phyloP scores from a whole-genome alignment of 306 rosid genomes.

The Clitoria ternatea region DNA sequence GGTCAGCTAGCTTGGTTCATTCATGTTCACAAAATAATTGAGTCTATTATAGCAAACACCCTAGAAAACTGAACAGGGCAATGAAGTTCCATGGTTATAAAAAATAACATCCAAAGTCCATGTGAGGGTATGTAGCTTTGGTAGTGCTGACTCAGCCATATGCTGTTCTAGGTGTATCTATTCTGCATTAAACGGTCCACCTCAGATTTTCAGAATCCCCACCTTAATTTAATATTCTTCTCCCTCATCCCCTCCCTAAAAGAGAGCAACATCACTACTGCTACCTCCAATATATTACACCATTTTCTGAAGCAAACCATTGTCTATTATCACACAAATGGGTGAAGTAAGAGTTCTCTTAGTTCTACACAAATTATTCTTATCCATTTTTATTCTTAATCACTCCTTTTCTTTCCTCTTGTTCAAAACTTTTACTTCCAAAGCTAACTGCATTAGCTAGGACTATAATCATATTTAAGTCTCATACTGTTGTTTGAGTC shows the following conservation, averaged over 20 bases:
- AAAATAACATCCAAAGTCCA: neutral
- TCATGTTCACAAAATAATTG: too few relatives aligned
- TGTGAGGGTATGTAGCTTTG: neutral
- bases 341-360: slow-evolving; percentile 63
- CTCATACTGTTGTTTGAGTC: neutral
- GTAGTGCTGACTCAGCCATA: slow-evolving; percentile 29
- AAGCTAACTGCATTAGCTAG: neutral
- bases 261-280: slow-evolving; percentile 5
- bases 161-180: slow-evolving; percentile 15
- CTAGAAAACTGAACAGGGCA: too few relatives aligned
- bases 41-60: too few relatives aligned
- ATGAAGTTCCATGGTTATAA: too few relatives aligned
- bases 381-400: neutral
- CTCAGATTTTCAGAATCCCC: slow-evolving; percentile 51
- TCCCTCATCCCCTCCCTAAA: neutral
- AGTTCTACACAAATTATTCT: neutral
- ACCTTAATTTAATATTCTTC: slow-evolving; percentile 36
- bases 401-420: slow-evolving; percentile 1
- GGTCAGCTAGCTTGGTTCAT: too few relatives aligned
- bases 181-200: slow-evolving; percentile 50
- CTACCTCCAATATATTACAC: slow-evolving; percentile 3
- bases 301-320: slow-evolving; percentile 23
- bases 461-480: too few relatives aligned
- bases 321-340: slow-evolving; percentile 36
- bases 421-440: neutral